Evolutionary conservation across 805 yeast species (phyloP), one percentile per base, ranked within the genome.

Genomic region (Candida ascalaphidarum): DNA sequence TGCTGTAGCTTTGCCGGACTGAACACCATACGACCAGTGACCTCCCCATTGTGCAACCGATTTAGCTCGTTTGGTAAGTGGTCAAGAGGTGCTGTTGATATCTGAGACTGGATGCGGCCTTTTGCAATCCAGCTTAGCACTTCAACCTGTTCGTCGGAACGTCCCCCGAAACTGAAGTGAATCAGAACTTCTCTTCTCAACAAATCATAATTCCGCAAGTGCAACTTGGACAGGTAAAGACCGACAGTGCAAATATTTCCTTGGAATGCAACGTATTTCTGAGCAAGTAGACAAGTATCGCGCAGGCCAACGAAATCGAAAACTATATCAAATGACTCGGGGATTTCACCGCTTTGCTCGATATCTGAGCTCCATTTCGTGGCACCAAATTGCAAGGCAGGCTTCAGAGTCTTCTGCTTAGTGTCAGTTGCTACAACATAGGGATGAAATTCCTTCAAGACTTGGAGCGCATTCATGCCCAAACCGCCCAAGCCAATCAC

Each of bases 191-290:
- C 73, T 32, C 66, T 50, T 26, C 60, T 34, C 10, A 68, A 66
- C 30, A 65, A 40, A 4, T 52, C 52, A 32, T 41, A 58, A 31
- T 60, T 56, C 21, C 45, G 46, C 21, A 63, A 33, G 4, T 27
- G 26, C 12, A 65, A 35, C 24, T 51, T 48, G 28, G 46, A 42
- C 18, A 43, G 44, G 1, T 66, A 71, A 34, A 68, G 45, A 1
- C 74, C 74, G 6, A 66, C 55, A 37, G 64, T 54, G 14, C 61
- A 46, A 18, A 67, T 53, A 22, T 47, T 53, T 4, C 74, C 74
- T 7, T 44, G 41, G 7, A 38, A 22, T 14, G 46, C 52, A 17
- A 60, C 56, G 33, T 46, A 67, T 11, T 38, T 36, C 31, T 41
- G 56, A 33, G 25, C 44, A 34, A 24, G 54, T 50, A 33, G 38